Conservation (phyloP, 2,329 filamentous ascomycete genomes). For the Claviceps monticola region DNA sequence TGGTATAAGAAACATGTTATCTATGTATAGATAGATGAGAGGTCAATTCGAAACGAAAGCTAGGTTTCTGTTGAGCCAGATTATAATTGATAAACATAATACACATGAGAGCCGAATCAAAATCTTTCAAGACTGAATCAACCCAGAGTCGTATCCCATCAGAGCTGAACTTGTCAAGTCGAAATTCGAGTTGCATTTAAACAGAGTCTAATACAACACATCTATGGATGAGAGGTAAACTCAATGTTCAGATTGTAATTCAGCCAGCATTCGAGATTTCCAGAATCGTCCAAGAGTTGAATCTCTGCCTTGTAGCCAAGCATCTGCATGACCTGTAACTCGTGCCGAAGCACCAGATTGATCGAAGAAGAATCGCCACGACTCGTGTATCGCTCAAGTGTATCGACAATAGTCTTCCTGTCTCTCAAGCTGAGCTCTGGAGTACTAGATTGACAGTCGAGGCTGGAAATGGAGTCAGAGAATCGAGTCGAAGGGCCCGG, state of each 20-base stretch:
- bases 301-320: constrained; percentile 67
- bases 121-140: too few relatives aligned
- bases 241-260: constrained; percentile 23
- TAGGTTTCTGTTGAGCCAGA: too few relatives aligned
- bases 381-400: constrained; percentile 32
- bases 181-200: too few relatives aligned
- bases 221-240: neutral
- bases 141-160: too few relatives aligned
- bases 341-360: constrained; percentile 24
- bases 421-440: constrained; percentile 38
- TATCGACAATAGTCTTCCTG: constrained; percentile 38
- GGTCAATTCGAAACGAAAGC: too few relatives aligned
- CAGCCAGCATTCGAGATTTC: constrained; percentile 36
- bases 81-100: too few relatives aligned
- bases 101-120: too few relatives aligned
- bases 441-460: constrained; percentile 15
- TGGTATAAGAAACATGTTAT: too few relatives aligned
- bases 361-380: neutral
- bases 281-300: constrained; percentile 49
- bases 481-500: neutral
- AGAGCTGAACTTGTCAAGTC: too few relatives aligned
- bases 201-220: too few relatives aligned
- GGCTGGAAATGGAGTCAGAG: constrained; percentile 13
- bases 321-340: constrained; percentile 61
- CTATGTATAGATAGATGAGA: too few relatives aligned